A percentile compares a stretch with the other conserved stretches of the same genome.
phyloP scores from a whole-genome alignment of 1,284 basidiomycete genomes.

The Irpex rosettiformis region DNA sequence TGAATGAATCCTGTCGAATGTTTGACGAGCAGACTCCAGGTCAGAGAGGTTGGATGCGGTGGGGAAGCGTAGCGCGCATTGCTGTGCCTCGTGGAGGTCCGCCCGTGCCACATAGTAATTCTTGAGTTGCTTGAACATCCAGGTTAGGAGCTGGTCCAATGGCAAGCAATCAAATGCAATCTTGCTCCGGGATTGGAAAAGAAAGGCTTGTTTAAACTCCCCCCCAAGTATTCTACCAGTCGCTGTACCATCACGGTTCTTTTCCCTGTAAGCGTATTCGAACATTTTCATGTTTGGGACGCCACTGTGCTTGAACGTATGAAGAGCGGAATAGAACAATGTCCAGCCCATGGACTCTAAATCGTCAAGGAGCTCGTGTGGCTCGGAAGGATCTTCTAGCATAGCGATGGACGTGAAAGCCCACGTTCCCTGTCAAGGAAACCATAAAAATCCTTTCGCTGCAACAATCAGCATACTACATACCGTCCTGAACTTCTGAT shows the following conservation, averaged over 20 bases:
- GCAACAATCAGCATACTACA: not conserved
- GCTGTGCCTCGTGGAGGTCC: too few relatives aligned
- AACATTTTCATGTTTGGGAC: not conserved
- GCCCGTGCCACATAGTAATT: too few relatives aligned
- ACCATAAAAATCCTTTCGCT: not conserved
- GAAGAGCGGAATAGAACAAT: not conserved
- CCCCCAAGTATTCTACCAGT: not conserved
- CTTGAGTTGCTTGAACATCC: too few relatives aligned
- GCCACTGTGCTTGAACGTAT: not conserved
- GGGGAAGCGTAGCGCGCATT: too few relatives aligned
- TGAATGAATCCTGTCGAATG: too few relatives aligned
- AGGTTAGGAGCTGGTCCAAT: not conserved
- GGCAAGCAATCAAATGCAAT: not conserved
- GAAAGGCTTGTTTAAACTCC: not conserved
- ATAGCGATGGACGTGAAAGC: not conserved
- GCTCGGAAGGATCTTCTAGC: not conserved
- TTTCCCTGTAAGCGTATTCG: not conserved
- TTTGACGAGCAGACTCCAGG: too few relatives aligned
- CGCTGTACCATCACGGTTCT: not conserved
- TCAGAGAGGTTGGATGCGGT: too few relatives aligned
- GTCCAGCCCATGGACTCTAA: constrained; percentile 2
- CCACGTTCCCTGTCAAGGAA: constrained; percentile 5
- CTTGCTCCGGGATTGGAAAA: not conserved
- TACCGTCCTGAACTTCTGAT: not conserved
- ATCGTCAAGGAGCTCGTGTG: constrained; percentile 6